Base-by-base conservation (phyloP, 805 yeast genomes). In the Zygotorulaspora chibaensis region DNA sequence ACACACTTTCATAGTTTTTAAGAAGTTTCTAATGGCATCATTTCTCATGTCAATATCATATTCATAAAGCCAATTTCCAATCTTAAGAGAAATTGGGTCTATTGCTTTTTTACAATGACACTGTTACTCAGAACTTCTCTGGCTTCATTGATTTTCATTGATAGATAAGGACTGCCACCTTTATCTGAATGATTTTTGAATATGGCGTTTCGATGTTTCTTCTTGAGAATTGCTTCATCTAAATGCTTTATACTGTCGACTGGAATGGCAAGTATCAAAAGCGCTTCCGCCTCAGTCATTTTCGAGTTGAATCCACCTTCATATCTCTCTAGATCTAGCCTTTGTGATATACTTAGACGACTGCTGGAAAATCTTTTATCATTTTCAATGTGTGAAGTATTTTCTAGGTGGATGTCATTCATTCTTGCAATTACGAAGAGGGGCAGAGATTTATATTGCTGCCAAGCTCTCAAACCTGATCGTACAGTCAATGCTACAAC, bases 111-210 rank as follows among this genome's bases (percentile, higher is more conserved):
- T 23, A 61, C 17, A 40, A 62, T 45, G 10, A 55, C 48, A 31
- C 65, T 59, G 11, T 52, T 48, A 20, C 42, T 41, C 62, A 87
- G 70, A 57, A 84, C 77, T 57, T 87, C 95, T 60, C 84, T 83
- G 23, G 97, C 96, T 69, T 90, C 96, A 64, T 90, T 90, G 50
- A 90, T 84, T 71, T 90, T 90, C 47, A 90, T 82, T 38, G 97
- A 96, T 65, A 90, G 65, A 58, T 77, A 88, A 23, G 95, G 86
- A 9, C 95, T 84, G 2, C 97, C 97, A 28, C 96, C 96, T 62
- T 82, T 85, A 70, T 90, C 97, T 9, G 97, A 97, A 62, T 90
- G 97, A 65, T 90, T 90, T 40, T 84, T 77, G 67, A 87, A 68
- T 93, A 90, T 86, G 58, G 89, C 83, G 56, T 73, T 74, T 68